Evolutionary conservation across 768 basidiomycete genomes (phyloP), one percentile per base, ranked within the genome.

Genomic region (Tephrocybe rancida): DNA sequence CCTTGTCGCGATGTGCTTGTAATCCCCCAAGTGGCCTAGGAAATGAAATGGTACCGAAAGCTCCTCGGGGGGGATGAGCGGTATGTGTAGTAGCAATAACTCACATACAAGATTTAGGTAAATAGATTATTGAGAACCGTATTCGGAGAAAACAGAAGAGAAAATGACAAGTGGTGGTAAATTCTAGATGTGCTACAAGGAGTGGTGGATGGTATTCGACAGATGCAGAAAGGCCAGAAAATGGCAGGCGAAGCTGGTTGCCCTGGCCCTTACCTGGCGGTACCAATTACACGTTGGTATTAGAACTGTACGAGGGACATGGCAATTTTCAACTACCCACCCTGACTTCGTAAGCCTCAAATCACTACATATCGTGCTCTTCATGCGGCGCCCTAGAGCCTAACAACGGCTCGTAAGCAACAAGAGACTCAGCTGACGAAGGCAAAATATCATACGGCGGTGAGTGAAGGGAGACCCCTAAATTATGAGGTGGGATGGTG

Each of bases 351-450:
- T 47, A 50, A 42, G 60, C 48, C 35, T 21, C 35, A 39, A 37
- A 37, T 46, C 39, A 50, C 46, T 48, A 54, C 25, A 44, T 46
- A 49, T 47, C 56, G 59, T 52, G 29, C 26, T 65, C 64, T 56
- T 58, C 58, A 46, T 57, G 48, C 34, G 62, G 51, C 41, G 63
- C 58, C 41, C 58, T 57, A 46, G 67, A 60, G 55, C 61, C 61
- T 50, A 78, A 60, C 38, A 77, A 67, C 27, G 74, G 76, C 58
- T 73, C 74, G 60, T 71, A 70, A 21, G 68, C 68, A 38, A 73
- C 49, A 18, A 67, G 63, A 2, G 75, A 78, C 44, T 77, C 78
- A 3, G 75, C 74, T 25, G 78, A 76, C 46, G 81, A 80, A 35
- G 73, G 74, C 34, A 79, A 65, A 43, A 70, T 65, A 50, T 74